Conservation (phyloP, 2,329 filamentous ascomycete genomes). For the Endoconidiophora laricicola region DNA sequence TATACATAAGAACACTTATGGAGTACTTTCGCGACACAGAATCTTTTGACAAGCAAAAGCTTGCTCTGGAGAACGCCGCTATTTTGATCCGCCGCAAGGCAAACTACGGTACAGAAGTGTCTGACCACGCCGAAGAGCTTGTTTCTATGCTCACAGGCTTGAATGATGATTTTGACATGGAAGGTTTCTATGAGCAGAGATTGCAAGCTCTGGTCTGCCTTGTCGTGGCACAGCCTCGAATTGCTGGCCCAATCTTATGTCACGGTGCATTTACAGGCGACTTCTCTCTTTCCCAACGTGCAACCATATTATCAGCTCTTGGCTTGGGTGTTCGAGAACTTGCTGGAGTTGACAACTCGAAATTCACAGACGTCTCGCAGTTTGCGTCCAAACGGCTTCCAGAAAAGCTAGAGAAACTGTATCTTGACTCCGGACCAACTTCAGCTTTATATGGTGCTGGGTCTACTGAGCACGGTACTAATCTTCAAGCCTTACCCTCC, state of each 20-base stretch:
- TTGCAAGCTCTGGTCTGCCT: constrained; percentile 71
- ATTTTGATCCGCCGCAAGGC: constrained; percentile 74
- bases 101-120: constrained; percentile 74
- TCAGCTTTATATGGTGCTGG: constrained; percentile 8
- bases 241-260: constrained; percentile 72
- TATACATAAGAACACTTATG: constrained; percentile 81
- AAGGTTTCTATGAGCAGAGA: constrained; percentile 57
- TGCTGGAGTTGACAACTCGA: constrained; percentile 52
- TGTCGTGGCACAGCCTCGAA: constrained; percentile 55
- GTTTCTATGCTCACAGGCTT: constrained; percentile 61
- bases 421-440: constrained; percentile 26
- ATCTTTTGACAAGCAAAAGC: constrained; percentile 65
- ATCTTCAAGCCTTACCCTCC: constrained; percentile 33
- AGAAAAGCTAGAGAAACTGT: constrained; percentile 54
- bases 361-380: constrained; percentile 30
- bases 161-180: constrained; percentile 71
- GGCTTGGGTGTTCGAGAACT: constrained; percentile 73
- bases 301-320: constrained; percentile 63
- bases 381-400: constrained; percentile 78
- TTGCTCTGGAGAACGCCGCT: constrained; percentile 64
- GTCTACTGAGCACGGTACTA: constrained; percentile 17
- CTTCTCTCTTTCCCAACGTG: constrained; percentile 72
- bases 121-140: constrained; percentile 67
- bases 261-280: constrained; percentile 82
- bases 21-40: constrained; percentile 63